phyloP scores from a whole-genome alignment of 2,329 filamentous ascomycete genomes.

The Colletotrichum sp. region DNA sequence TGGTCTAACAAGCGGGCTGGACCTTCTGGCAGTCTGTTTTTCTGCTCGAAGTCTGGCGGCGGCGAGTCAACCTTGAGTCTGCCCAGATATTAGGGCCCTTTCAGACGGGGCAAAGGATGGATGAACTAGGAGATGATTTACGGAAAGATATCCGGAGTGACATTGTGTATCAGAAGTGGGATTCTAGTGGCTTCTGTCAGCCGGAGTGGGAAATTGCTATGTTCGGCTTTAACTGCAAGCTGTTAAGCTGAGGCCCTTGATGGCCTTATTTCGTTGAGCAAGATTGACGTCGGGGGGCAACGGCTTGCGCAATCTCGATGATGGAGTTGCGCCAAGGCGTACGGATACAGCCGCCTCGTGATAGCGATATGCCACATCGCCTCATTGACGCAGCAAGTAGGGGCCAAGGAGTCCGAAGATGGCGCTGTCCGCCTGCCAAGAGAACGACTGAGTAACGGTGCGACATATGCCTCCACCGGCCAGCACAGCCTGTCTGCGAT shows the following conservation, averaged over 20 bases:
- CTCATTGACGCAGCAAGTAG: neutral
- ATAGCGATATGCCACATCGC: neutral
- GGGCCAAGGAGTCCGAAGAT: neutral
- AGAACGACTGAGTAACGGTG: neutral
- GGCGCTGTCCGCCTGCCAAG: neutral
- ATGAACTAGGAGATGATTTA: neutral
- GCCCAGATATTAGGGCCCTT: neutral
- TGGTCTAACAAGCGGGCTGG: neutral
- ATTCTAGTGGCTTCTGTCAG: neutral
- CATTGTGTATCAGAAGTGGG: neutral
- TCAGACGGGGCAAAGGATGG: neutral
- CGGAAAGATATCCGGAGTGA: neutral
- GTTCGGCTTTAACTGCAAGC: neutral
- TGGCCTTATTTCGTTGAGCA: neutral
- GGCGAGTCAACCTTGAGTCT: neutral
- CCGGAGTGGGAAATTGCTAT: neutral
- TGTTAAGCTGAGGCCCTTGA: neutral
- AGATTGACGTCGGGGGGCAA: neutral
- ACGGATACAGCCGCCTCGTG: neutral
- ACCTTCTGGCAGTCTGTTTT: neutral
- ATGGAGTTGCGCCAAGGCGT: neutral
- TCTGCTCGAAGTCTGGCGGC: neutral
- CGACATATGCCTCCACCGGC: neutral
- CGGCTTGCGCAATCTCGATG: neutral
- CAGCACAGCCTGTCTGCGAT: neutral